Percentiles rank a stretch among this genome's conserved stretches.
These are phyloP conservation scores for Colletotrichum graminicola DNA, from an alignment of 2,329 filamentous ascomycete genomes.

Conservation along the genomic window DNA sequence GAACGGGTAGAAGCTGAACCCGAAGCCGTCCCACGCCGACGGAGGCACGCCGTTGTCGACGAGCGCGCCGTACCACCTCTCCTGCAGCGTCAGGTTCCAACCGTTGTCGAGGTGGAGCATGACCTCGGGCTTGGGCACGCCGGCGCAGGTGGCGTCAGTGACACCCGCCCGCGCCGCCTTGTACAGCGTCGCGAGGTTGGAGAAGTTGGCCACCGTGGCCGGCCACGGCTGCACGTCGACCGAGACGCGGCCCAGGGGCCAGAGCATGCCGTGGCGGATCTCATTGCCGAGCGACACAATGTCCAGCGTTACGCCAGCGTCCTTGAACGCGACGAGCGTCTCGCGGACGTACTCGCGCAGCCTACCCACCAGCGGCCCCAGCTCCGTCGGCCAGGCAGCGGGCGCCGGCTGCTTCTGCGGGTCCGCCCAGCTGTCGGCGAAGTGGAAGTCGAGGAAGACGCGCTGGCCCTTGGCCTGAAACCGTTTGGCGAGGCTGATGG, in stretches of 20 bases:
- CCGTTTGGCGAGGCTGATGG: conserved; percentile 49
- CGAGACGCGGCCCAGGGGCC: conserved; percentile 49
- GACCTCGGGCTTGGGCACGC: conserved; percentile 43
- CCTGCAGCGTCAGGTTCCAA: conserved; percentile 39
- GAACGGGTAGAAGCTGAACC: conserved; percentile 39
- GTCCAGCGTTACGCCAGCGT: conserved; percentile 51
- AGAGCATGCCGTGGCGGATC: conserved; percentile 51
- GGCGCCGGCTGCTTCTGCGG: conserved; percentile 51
- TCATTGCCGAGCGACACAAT: conserved; percentile 56
- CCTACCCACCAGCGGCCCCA: conserved; percentile 47
- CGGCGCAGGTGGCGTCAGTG: conserved; percentile 33
- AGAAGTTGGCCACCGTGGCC: conserved; percentile 49
- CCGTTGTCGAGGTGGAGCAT: conserved; percentile 41
- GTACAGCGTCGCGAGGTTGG: conserved; percentile 47
- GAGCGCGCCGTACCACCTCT: conserved; percentile 37
- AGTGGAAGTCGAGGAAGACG: conserved; percentile 54
- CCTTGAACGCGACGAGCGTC: conserved; percentile 54
- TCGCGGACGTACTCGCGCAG: conserved; percentile 51
- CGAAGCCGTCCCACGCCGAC: conserved; percentile 35
- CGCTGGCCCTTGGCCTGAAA: conserved; percentile 52
- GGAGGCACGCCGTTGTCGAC: conserved; percentile 35
- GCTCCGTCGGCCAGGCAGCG: conserved; percentile 50
- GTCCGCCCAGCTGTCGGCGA: conserved; percentile 51
- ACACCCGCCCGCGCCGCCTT: conserved; percentile 44
- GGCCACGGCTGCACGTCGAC: conserved; percentile 51